Evolutionary conservation across 768 basidiomycete genomes (phyloP), one percentile per base, ranked within the genome.

Genomic region (Fomitopsis serialis): DNA sequence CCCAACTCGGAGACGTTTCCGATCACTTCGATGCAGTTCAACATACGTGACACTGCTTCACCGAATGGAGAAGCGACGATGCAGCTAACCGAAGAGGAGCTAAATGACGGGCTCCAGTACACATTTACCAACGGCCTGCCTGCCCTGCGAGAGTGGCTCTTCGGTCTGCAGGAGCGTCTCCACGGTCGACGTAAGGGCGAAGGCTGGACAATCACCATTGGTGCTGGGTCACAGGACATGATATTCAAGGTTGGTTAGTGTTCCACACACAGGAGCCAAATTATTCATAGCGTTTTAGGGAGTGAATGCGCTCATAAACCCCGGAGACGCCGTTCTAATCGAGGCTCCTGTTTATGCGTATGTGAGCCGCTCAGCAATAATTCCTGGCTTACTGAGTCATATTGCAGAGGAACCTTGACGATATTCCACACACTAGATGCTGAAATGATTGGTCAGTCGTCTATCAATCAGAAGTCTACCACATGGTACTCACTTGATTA

Each of bases 1-100:
- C 96, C 96, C 6, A 95, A 96, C 63, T 78, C 85, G 8, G 73
- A 77, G n/a, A 88, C 91, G 19, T 98, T 98, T 72, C 96, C 96
- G 1, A 90, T 98, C 72, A 83, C 84, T 2, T 84, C 86, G 0
- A 72, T 98, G 60, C 84, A 78, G 52, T 82, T 90, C 67, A 80
- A 74, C 1, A 76, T 82, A 3, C 72, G 76, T 32, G 50, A 61
- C 19, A 78, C 81, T 11, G 80, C 79, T 2, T 67, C 64, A 22
- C 68, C 77, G 43, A 68, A 70, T 5, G 56, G 75, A 50, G 79
- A 83, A 29, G 70, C 72, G 2, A 66, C 74, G 0, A 65, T 93
- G 46, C 74, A 72, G 0, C 70, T 96, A 45, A 72, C 74, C n/a
- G 77, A 74, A 0, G 65, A 71, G 2, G 84, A 87, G 48, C 78